phyloP scores from a whole-genome alignment of 2,329 filamentous ascomycete genomes.

The Fusarium papillatum region DNA sequence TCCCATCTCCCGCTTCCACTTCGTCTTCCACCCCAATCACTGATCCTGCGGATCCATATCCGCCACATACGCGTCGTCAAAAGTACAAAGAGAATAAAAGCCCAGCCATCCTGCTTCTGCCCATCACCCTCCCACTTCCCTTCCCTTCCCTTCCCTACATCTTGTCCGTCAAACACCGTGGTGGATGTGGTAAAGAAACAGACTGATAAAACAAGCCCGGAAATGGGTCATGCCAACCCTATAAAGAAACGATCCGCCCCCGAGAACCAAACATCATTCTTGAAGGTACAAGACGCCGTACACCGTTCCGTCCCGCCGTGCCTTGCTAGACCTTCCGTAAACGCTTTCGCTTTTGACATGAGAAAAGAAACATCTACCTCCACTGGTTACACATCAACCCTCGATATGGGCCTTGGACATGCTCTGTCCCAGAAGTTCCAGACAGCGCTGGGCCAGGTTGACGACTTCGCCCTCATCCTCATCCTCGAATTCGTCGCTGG shows the following conservation, averaged over 20 bases:
- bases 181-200: conserved; percentile 27
- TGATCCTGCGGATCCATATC: conserved; percentile 34
- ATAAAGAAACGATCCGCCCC: conserved; percentile 37
- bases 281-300: conserved; percentile 47
- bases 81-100: conserved; percentile 41
- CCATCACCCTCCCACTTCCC: conserved; percentile 1
- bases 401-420: conserved; percentile 87
- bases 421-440: conserved; percentile 86
- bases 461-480: conserved; percentile 96
- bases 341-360: conserved; percentile 47
- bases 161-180: conserved; percentile 33
- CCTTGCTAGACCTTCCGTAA: conserved; percentile 30
- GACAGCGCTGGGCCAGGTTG: conserved; percentile 88
- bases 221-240: conserved; percentile 36
- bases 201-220: conserved; percentile 33
- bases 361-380: conserved; percentile 27
- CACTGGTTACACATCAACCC: conserved; percentile 63
- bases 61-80: conserved; percentile 53
- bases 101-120: conserved; percentile 31
- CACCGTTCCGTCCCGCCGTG: conserved; percentile 42
- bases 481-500: conserved; percentile 87
- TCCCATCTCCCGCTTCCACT: conserved; percentile 24
- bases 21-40: conserved; percentile 27
- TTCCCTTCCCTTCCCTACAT: conserved; percentile 20
- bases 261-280: conserved; percentile 44